Evolutionary conservation across 345 rosid species (phyloP).

Genomic region (Eucalyptus regnans): DNA sequence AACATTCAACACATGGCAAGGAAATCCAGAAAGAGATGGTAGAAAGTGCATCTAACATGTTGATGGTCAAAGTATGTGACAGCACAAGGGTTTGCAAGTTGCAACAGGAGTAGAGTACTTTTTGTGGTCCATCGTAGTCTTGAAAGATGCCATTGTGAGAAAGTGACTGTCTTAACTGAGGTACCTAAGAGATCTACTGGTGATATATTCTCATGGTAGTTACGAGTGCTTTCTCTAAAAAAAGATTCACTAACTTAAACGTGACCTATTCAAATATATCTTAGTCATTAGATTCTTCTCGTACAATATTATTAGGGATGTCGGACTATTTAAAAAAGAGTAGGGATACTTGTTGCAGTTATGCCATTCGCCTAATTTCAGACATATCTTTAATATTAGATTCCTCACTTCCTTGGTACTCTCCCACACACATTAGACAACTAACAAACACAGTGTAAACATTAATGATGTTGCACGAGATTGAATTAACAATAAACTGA

Average conservation of each 20-base stretch:
- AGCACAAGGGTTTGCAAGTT: background rate
- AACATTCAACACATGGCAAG: background rate
- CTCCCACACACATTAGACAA: background rate
- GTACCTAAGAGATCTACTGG: background rate
- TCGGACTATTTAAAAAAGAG: background rate
- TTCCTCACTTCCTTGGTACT: background rate
- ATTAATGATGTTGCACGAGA: background rate
- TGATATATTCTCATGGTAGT: background rate
- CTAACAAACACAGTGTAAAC: background rate
- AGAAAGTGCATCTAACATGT: background rate
- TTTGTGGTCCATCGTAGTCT: background rate
- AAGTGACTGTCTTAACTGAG: background rate
- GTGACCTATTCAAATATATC: background rate
- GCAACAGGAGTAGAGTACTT: background rate
- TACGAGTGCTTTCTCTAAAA: background rate
- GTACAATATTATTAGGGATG: background rate
- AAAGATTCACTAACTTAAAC: background rate
- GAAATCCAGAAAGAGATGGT: background rate
- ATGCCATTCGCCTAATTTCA: background rate
- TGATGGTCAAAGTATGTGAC: background rate
- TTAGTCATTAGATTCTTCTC: background rate
- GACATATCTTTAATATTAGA: background rate
- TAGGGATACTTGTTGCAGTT: background rate
- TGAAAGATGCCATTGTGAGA: background rate
- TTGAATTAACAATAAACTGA: background rate